Percentiles rank a stretch among this genome's conserved stretches.
phyloP scores from a whole-genome alignment of 2,329 filamentous ascomycete genomes.

The Penicillium corylophilum region DNA sequence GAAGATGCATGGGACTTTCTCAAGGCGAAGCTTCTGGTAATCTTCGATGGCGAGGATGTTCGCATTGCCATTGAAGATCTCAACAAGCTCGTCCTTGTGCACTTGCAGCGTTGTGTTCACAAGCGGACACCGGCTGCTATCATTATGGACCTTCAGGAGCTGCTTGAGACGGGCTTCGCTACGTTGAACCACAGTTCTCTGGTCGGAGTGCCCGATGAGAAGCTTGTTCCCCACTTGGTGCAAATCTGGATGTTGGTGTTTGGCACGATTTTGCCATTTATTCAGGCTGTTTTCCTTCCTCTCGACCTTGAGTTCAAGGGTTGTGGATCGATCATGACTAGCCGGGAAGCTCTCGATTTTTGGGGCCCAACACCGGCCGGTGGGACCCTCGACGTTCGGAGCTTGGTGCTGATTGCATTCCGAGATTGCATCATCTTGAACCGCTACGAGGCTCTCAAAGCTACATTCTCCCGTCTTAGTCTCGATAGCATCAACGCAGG shows the following conservation, averaged over 20 bases:
- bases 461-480: slow-evolving; percentile 83
- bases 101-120: slow-evolving; percentile 63
- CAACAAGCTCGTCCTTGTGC: slow-evolving; percentile 61
- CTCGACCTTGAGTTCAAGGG: slow-evolving; percentile 92
- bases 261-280: slow-evolving; percentile 83
- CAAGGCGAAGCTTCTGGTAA: slow-evolving; percentile 61
- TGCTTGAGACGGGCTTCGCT: slow-evolving; percentile 71
- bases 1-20: slow-evolving; percentile 68
- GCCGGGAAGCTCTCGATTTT: slow-evolving; percentile 80
- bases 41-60: slow-evolving; percentile 65
- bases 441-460: slow-evolving; percentile 82
- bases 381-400: slow-evolving; percentile 76
- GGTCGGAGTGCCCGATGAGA: slow-evolving; percentile 74
- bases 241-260: slow-evolving; percentile 95
- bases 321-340: slow-evolving; percentile 72
- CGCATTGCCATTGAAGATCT: slow-evolving; percentile 65
- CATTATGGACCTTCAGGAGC: slow-evolving; percentile 62
- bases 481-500: slow-evolving; percentile 70
- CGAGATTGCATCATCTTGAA: slow-evolving; percentile 86
- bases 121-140: slow-evolving; percentile 58
- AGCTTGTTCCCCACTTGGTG: slow-evolving; percentile 84
- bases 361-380: slow-evolving; percentile 65
- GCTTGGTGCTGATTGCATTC: slow-evolving; percentile 82
- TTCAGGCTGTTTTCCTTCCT: slow-evolving; percentile 92
- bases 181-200: slow-evolving; percentile 78